Evolutionary conservation across 768 basidiomycete genomes (phyloP), one percentile per base, ranked within the genome.

Genomic region (Collybia nuda): DNA sequence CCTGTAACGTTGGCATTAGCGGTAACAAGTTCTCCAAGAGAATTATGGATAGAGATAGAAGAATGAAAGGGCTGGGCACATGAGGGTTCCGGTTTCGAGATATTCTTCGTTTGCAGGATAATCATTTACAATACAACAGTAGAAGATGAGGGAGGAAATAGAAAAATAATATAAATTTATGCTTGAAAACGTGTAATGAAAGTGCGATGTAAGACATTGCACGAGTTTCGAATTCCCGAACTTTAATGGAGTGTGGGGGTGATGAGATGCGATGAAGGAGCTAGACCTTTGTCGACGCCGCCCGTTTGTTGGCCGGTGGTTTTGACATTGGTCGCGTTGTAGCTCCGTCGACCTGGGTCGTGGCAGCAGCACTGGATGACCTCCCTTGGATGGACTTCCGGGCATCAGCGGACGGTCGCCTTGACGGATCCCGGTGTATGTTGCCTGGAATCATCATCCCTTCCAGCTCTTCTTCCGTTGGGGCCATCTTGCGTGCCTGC

Each of bases 401-500:
- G 6, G 40, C 48, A 5, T 46, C 44, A 14, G 35, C 36, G 17
- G 50, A 51, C 28, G 46, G 22, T 15, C 56, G 42, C 28, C 56
- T 41, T 11, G 58, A 40, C 2, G 54, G 56, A 6, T 50, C 55
- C 1, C 51, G 44, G 28, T 46, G 40, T n/a, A 5, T 12, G 24
- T 26, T 44, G 22, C 40, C 18, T 15, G 22, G 24, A n/a, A 5
- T 39, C 46, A 6, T 28, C 21, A 19, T n/a, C 50, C 21, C 43
- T 19, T 48, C 48, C 5, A 26, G 23, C 28, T 51, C 49, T 23
- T 35, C 39, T 1, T 45, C 32, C 17, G 47, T 48, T 4, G 55
- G 55, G 9, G 55, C 58, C 15, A 75, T 64, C 57, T 80, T 79
- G 29, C 79, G 71, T 5, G 91, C 93, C 70, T 98, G 96, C 0